These are phyloP conservation scores for Mycena belliarum DNA, from an alignment of 768 basidiomycete species.

Conservation along the genomic window DNA sequence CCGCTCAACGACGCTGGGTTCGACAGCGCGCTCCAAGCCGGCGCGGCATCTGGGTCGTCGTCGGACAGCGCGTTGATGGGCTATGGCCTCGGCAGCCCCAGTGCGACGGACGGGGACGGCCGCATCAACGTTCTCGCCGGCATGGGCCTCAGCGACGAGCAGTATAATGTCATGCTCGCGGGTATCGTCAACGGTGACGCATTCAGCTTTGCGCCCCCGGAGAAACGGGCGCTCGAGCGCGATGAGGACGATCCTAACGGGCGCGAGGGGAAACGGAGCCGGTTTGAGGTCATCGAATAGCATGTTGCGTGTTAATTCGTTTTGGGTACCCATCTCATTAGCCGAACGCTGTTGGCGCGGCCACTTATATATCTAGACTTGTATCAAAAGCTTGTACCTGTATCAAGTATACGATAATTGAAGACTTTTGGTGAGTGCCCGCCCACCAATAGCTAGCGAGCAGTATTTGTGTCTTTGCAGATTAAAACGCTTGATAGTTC, in stretches of 20 bases:
- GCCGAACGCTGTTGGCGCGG: background rate
- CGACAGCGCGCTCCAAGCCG: conserved; percentile 54
- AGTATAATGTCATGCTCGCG: conserved; percentile 78
- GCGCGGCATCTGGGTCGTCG: conserved; percentile 27
- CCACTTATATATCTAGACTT: conserved; percentile 7
- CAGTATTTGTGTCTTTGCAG: too few relatives aligned
- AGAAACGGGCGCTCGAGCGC: conserved; percentile 34
- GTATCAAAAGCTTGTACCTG: conserved; percentile 9
- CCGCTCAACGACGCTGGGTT: conserved; percentile 56
- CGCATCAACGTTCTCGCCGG: conserved; percentile 82
- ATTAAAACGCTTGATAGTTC: too few relatives aligned
- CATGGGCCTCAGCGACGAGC: conserved; percentile 88
- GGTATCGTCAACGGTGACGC: conserved; percentile 69
- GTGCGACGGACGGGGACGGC: conserved; percentile 55
- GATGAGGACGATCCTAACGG: conserved; percentile 38
- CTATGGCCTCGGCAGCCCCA: conserved; percentile 25
- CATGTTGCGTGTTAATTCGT: background rate
- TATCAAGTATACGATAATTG: background rate
- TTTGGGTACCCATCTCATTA: background rate
- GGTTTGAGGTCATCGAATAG: conserved; percentile 63
- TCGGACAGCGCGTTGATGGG: background rate
- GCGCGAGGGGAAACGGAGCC: conserved; percentile 54
- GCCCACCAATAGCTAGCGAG: too few relatives aligned
- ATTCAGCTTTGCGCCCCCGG: conserved; percentile 37
- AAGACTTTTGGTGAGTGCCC: too few relatives aligned